phyloP scores from a whole-genome alignment of 192 early-diverging fungal genomes.

The Lobosporangium transversale region DNA sequence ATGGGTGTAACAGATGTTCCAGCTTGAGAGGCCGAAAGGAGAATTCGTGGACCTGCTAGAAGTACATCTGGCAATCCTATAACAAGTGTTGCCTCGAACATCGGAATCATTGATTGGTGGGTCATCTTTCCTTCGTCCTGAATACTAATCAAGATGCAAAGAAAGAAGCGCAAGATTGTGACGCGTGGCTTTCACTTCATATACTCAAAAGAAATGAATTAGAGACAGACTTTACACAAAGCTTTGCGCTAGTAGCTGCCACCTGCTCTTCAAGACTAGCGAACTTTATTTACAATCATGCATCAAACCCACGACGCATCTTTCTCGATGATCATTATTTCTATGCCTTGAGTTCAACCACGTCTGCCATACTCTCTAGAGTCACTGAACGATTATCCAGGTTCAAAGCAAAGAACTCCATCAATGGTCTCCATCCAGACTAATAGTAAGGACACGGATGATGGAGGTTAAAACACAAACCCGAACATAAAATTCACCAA shows the following conservation, averaged over 20 bases:
- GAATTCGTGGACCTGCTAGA: slow-evolving; percentile 35
- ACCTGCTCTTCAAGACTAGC: no score
- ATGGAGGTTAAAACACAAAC: background rate
- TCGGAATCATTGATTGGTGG: slow-evolving; percentile 8
- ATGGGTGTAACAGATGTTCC: slow-evolving; percentile 5
- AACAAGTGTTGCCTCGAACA: slow-evolving; percentile 33
- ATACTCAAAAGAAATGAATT: no score
- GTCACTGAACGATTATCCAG: slow-evolving; percentile 60
- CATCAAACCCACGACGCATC: no score
- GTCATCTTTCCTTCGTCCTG: no score
- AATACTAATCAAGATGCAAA: no score
- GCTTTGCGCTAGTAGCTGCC: no score
- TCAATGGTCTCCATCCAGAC: slow-evolving; percentile 70
- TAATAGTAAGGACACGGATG: no score
- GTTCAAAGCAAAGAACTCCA: slow-evolving; percentile 69
- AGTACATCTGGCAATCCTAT: slow-evolving; percentile 44
- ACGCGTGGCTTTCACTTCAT: no score
- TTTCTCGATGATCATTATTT: no score
- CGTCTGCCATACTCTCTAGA: slow-evolving; percentile 73
- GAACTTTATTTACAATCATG: no score
- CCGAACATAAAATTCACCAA: background rate
- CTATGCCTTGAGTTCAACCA: slow-evolving; percentile 63
- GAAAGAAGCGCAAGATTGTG: no score
- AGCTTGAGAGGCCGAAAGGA: slow-evolving; percentile 10
- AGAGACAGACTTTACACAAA: no score